Base-by-base conservation (phyloP, 108 stramenopile genomes). In the Cyclotella choctawhatcheeana region DNA sequence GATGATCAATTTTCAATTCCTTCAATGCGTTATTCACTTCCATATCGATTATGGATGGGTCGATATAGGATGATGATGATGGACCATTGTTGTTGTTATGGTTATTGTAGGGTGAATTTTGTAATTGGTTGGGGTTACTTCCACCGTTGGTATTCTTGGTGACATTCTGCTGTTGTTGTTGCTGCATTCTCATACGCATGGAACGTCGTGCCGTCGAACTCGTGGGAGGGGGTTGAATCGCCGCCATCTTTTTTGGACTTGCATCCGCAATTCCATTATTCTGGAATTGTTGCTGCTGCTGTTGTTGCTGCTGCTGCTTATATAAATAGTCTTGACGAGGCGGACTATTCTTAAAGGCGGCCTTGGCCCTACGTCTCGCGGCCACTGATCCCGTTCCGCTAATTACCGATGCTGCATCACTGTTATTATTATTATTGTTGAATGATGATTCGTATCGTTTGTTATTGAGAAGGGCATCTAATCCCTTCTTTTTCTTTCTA, bases 1-100 rank as follows among this genome's bases (percentile, higher is more conserved):
- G 76, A 59, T 77, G 61, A 29, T 71, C 55, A 27, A 81, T 71
- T 29, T 82, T 84, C 44, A 94, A 67, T 24, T 87, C 90, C 48
- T 82, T 69, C 76, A 94, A 76, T 44, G 93, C 90, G 13, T 81
- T 64, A 65, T 82, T 84, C 14, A 94, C 89, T 66, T 91, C 88
- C 24, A 79, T 62, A 44, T 94, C 86, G 8, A 94, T 76, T 58
- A 85, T 66, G 5, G 72, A 69, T 18, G 77, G 70, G 55, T 89
- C 86, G 21, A 92, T 48, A 51, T 85, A 84, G 76, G 89, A 88
- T 16, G 85, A n/a, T n/a, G n/a, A n/a, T n/a, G n/a, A n/a, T n/a
- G n/a, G n/a, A n/a, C n/a, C n/a, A n/a, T n/a, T n/a, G n/a, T n/a
- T n/a, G n/a, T n/a, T n/a, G n/a, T n/a, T n/a, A n/a, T n/a, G n/a